A percentile compares a stretch with the other conserved stretches of the same genome.
These are phyloP conservation scores for Phlyctochytrium arcticum DNA, from an alignment of 192 early-diverging fungal species.

Conservation along the genomic window DNA sequence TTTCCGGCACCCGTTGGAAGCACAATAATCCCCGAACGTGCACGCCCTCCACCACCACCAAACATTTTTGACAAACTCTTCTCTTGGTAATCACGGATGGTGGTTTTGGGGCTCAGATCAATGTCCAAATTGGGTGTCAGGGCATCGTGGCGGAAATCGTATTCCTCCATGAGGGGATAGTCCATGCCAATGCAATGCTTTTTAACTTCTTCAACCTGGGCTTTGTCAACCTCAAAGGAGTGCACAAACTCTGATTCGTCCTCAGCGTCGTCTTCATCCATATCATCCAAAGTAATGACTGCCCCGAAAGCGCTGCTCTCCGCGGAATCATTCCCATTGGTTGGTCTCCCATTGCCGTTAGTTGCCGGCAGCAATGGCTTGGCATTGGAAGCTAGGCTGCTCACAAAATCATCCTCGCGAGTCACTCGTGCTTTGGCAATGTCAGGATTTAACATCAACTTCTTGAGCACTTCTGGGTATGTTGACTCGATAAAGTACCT, in stretches of 20 bases:
- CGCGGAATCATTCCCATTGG: neutral
- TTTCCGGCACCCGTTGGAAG: constrained; percentile 98
- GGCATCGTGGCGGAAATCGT: constrained; percentile 91
- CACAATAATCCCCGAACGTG: constrained; percentile 95
- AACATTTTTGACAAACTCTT: constrained; percentile 99
- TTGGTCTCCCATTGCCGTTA: neutral
- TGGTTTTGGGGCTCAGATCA: constrained; percentile 92
- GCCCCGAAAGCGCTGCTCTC: constrained; percentile 51
- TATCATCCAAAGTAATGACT: constrained; percentile 50
- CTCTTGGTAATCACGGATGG: constrained; percentile 95
- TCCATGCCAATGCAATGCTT: constrained; percentile 90
- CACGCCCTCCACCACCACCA: constrained; percentile 79
- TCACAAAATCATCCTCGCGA: constrained; percentile 35
- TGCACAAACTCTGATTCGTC: constrained; percentile 49
- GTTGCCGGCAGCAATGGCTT: neutral
- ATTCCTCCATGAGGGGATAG: constrained; percentile 93
- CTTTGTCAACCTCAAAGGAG: constrained; percentile 46
- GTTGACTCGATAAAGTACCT: constrained; percentile 92
- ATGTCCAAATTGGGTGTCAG: constrained; percentile 72
- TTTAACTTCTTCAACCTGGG: constrained; percentile 66
- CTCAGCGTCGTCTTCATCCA: constrained; percentile 45
- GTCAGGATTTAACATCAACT: constrained; percentile 70
- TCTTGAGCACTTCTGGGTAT: constrained; percentile 83
- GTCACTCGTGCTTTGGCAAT: constrained; percentile 67
- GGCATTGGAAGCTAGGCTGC: too few relatives aligned